Percentiles rank a stretch among this genome's conserved stretches.
Evolutionary conservation across 2,329 filamentous ascomycete genomes (phyloP).

Genomic region (Dichotomopilus funicola): DNA sequence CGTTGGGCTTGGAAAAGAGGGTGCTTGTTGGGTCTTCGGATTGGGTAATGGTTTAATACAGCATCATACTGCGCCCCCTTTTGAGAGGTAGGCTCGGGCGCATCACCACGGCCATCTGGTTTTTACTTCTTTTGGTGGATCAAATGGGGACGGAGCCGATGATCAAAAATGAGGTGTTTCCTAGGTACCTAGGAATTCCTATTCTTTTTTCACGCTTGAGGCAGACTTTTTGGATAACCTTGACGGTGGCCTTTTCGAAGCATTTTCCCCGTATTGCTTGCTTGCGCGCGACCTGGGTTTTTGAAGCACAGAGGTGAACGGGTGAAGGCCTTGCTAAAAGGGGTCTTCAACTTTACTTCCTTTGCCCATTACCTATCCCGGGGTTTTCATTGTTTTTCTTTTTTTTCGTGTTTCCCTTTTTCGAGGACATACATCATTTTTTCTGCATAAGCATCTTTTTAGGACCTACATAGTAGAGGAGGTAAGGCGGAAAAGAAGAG

Average conservation of each 20-base stretch:
- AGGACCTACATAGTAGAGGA: too few relatives aligned
- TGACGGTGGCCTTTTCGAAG: neutral
- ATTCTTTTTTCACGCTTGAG: neutral
- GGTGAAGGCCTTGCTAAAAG: too few relatives aligned
- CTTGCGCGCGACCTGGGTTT: too few relatives aligned
- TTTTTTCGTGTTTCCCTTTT: neutral
- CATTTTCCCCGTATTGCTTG: too few relatives aligned
- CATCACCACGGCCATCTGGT: neutral
- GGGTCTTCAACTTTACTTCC: too few relatives aligned
- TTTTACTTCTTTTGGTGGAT: neutral
- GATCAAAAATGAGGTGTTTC: neutral
- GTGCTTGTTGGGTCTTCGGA: neutral
- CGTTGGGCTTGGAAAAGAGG: too few relatives aligned
- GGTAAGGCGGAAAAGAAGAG: too few relatives aligned
- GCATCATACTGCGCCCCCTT: neutral
- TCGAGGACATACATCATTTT: neutral
- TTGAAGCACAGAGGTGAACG: too few relatives aligned
- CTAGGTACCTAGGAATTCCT: neutral
- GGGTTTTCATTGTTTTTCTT: neutral
- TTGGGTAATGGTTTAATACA: constrained; percentile 18
- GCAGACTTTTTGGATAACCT: constrained; percentile 13
- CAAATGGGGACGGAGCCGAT: constrained; percentile 1
- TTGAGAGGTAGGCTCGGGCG: neutral
- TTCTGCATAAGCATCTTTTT: too few relatives aligned
- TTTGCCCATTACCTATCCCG: too few relatives aligned